phyloP scores from a whole-genome alignment of 2,329 filamentous ascomycete genomes.

The Ceratocystis lukuohia region DNA sequence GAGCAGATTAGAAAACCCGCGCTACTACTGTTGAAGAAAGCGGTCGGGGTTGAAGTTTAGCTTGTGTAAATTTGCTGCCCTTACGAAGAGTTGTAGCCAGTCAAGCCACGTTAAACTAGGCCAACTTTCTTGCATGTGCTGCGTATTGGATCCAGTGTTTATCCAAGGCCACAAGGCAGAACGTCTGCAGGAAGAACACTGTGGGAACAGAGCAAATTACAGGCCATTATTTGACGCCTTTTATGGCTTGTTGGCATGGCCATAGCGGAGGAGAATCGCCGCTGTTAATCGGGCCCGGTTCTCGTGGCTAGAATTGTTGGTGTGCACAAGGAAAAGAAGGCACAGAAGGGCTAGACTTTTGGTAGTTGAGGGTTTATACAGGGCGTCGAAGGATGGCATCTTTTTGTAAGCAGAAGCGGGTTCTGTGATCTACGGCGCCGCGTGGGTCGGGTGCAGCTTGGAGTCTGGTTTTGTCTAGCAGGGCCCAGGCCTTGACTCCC shows the following conservation, averaged over 20 bases:
- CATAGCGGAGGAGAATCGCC: constrained; percentile 15
- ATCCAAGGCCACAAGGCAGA: neutral
- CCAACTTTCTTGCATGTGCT: neutral
- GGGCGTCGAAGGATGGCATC: neutral
- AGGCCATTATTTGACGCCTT: neutral
- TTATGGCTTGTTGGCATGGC: neutral
- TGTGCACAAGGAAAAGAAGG: neutral
- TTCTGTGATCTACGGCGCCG: neutral
- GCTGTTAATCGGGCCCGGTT: constrained; percentile 10
- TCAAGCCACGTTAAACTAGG: too few relatives aligned
- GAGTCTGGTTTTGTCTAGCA: neutral
- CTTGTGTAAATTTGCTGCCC: too few relatives aligned
- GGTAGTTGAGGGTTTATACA: neutral
- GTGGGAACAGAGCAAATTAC: neutral
- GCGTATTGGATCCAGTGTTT: neutral
- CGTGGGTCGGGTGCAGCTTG: neutral
- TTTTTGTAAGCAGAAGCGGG: neutral
- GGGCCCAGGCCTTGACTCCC: neutral
- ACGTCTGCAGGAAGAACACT: neutral
- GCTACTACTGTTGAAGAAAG: too few relatives aligned
- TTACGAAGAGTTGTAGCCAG: too few relatives aligned
- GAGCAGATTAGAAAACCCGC: too few relatives aligned
- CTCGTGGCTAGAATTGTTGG: neutral
- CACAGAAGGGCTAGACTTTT: neutral
- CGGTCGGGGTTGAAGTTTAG: too few relatives aligned